phyloP scores from a whole-genome alignment of 768 basidiomycete species.

The Tubosaeta sp. region DNA sequence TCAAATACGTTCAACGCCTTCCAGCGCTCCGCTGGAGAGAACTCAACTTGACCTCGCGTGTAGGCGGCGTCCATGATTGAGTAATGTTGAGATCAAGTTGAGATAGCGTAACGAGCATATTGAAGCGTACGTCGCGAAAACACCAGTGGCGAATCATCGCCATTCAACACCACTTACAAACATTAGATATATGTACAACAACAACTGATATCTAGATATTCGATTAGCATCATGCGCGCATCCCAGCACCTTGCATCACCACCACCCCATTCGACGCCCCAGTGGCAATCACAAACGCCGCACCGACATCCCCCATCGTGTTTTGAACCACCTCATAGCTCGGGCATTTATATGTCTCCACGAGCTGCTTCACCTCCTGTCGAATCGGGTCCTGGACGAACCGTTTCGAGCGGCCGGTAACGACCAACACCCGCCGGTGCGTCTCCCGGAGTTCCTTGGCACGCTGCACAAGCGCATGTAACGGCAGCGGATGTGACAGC shows the following conservation, averaged over 20 bases:
- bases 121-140: slow-evolving; percentile 56
- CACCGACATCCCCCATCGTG: slow-evolving; percentile 83
- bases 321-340: slow-evolving; percentile 47
- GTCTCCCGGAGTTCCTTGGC: slow-evolving; percentile 27
- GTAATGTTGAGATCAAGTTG: slow-evolving; percentile 69
- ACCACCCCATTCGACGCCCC: slow-evolving; percentile 56
- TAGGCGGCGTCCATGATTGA: slow-evolving; percentile 72
- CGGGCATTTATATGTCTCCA: slow-evolving; percentile 26
- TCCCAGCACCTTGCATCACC: slow-evolving; percentile 59
- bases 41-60: slow-evolving; percentile 60
- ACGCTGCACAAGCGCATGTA: slow-evolving; percentile 52
- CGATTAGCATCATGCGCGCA: slow-evolving; percentile 1
- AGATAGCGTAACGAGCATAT: slow-evolving; percentile 62
- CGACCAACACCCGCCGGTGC: slow-evolving; percentile 48
- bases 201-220: background rate
- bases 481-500: slow-evolving; percentile 45
- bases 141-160: slow-evolving; percentile 23
- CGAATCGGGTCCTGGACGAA: slow-evolving; percentile 57
- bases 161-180: background rate
- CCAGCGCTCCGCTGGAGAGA: slow-evolving; percentile 31
- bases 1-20: slow-evolving; percentile 54
- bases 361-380: slow-evolving; percentile 52
- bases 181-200: background rate
- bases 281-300: slow-evolving; percentile 64
- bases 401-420: slow-evolving; percentile 74